Evolutionary conservation across 177 flowering plant species (phyloP).

Genomic region (Vitis hybrid): DNA sequence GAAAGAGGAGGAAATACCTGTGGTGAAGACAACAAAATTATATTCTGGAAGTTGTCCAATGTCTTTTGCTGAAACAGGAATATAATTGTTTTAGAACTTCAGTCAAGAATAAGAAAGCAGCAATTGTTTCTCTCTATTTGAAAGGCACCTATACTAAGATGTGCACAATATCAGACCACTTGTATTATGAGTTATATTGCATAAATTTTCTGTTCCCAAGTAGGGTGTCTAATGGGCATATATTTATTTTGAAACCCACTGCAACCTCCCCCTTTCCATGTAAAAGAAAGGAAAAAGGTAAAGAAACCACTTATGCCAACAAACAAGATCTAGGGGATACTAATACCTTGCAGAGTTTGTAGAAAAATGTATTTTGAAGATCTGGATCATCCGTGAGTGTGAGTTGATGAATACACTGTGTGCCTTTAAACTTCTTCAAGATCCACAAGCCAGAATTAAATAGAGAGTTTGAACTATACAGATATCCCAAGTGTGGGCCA

Average conservation of each 20-base stretch:
- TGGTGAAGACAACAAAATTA: constrained; percentile 86
- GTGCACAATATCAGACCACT: too few relatives aligned
- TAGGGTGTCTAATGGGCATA: too few relatives aligned
- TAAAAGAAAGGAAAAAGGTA: neutral
- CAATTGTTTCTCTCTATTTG: too few relatives aligned
- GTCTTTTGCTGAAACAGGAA: constrained; percentile 76
- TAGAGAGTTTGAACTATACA: constrained; percentile 89
- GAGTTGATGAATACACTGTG: constrained; percentile 93
- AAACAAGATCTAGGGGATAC: neutral
- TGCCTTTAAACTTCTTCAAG: constrained; percentile 84
- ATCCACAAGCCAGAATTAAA: constrained; percentile 97
- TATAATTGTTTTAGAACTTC: constrained; percentile 10
- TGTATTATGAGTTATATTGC: too few relatives aligned
- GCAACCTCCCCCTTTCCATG: too few relatives aligned
- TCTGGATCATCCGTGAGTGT: constrained; percentile 96
- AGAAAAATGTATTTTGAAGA: constrained; percentile 84
- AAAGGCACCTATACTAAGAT: too few relatives aligned
- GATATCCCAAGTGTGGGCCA: constrained; percentile 98
- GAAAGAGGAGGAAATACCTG: constrained; percentile 58
- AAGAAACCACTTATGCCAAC: neutral
- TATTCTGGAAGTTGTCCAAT: constrained; percentile 76
- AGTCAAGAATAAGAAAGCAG: neutral
- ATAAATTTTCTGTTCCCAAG: too few relatives aligned
- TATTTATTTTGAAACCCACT: too few relatives aligned
- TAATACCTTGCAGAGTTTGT: constrained; percentile 85